Percentiles rank a stretch among this genome's conserved stretches.
These are phyloP conservation scores for Pleurotus sapidus DNA, from an alignment of 768 basidiomycete species.

Conservation along the genomic window DNA sequence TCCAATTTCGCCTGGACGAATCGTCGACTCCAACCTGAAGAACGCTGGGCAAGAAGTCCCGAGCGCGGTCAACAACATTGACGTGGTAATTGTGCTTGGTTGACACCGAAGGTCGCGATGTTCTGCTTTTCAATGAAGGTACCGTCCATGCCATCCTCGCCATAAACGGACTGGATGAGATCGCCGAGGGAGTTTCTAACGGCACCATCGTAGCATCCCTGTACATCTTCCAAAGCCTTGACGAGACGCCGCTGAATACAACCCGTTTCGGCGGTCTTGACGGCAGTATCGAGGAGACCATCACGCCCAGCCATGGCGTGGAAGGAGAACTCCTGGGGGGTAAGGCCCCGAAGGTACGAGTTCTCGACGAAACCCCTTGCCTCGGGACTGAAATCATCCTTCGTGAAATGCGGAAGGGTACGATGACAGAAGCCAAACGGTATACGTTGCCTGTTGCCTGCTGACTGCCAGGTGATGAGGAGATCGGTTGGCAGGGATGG, in stretches of 20 bases:
- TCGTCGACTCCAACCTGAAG: constrained; percentile 87
- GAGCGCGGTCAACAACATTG: constrained; percentile 80
- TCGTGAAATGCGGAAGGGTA: constrained; percentile 94
- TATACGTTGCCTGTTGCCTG: too few species aligned
- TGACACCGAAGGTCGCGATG: constrained; percentile 84
- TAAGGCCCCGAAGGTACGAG: constrained; percentile 94
- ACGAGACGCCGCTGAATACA: too few species aligned
- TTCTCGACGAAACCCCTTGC: too few species aligned
- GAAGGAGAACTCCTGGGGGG: constrained; percentile 99
- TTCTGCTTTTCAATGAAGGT: constrained; percentile 94
- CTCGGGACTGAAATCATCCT: constrained; percentile 98
- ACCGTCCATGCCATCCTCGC: constrained; percentile 98
- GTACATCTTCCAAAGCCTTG: constrained; percentile 96
- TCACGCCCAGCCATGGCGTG: constrained; percentile 99
- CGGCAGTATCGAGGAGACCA: too few species aligned
- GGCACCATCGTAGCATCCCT: constrained; percentile 97
- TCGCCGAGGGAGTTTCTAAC: constrained; percentile 97
- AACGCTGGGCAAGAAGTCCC: constrained; percentile 73
- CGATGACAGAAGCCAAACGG: constrained; percentile 98
- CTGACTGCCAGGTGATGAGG: too few species aligned
- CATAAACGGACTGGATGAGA: constrained; percentile 93
- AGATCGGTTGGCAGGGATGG: too few species aligned
- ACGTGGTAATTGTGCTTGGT: constrained; percentile 85
- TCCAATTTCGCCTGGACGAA: constrained; percentile 78
- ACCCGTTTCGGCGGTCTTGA: too few species aligned